These are phyloP conservation scores for Prunus padus DNA, from an alignment of 306 rosid genomes.

Conservation along the genomic window DNA sequence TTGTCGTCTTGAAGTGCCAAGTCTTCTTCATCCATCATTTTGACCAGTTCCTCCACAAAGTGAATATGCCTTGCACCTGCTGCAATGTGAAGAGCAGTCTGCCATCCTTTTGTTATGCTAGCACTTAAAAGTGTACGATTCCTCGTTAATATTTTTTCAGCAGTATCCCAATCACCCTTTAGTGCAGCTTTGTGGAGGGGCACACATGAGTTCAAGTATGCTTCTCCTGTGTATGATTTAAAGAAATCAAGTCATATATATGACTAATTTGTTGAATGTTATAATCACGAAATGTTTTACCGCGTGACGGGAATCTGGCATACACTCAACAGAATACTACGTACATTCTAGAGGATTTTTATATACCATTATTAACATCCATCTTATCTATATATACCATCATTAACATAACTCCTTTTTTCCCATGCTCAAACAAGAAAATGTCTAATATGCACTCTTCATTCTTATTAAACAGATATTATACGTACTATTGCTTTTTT, in stretches of 20 bases:
- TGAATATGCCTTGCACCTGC: neutral
- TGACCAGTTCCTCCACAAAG: conserved; percentile 20
- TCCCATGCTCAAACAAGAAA: no score
- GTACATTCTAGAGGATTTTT: no score
- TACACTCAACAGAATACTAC: no score
- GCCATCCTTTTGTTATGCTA: neutral
- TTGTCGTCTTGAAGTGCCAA: neutral
- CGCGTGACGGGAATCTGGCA: no score
- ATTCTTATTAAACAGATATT: neutral
- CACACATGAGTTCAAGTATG: neutral
- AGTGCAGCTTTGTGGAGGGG: conserved; percentile 15
- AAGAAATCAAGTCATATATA: neutral
- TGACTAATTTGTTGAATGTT: neutral
- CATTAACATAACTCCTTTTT: no score
- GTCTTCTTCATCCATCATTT: neutral
- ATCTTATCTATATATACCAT: no score
- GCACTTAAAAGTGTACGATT: neutral
- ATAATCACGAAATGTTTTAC: no score
- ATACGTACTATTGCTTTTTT: neutral
- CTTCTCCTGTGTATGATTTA: neutral
- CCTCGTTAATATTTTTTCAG: neutral
- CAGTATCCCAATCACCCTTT: conserved; percentile 13
- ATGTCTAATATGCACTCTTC: no score
- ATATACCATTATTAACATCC: no score
- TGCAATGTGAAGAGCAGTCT: conserved; percentile 25